These are phyloP conservation scores for Lasiosphaeria hispida DNA, from an alignment of 495 filamentous ascomycete species.

Conservation along the genomic window DNA sequence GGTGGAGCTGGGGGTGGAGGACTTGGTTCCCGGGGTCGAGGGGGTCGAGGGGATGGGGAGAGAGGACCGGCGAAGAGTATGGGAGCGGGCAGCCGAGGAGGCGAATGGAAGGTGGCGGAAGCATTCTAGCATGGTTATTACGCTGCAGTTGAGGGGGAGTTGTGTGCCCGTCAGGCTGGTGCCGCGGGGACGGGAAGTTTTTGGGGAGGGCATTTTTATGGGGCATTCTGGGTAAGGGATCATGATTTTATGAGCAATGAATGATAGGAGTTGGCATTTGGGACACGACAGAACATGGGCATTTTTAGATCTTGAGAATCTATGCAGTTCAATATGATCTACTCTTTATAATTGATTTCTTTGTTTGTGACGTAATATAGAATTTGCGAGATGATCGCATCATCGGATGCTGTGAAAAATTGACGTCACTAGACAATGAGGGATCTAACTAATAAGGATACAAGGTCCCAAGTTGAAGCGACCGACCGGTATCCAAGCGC, in stretches of 20 bases:
- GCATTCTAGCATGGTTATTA: constrained; percentile 50
- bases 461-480: too few species aligned
- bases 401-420: too few species aligned
- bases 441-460: too few species aligned
- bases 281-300: too few species aligned
- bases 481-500: not conserved
- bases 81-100: constrained; percentile 47
- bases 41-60: constrained; percentile 48
- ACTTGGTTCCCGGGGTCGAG: constrained; percentile 49
- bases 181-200: constrained; percentile 53
- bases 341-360: too few species aligned
- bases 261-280: too few species aligned
- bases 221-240: not conserved
- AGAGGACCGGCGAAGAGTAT: constrained; percentile 39
- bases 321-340: too few species aligned
- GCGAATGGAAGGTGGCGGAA: constrained; percentile 43
- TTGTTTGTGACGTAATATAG: too few species aligned
- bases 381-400: too few species aligned
- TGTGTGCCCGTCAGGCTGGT: constrained; percentile 57
- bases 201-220: constrained; percentile 23
- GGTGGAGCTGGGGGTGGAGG: constrained; percentile 56
- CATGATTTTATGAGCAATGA: not conserved
- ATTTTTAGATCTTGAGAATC: too few species aligned
- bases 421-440: too few species aligned
- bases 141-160: constrained; percentile 49